Percentiles rank a stretch among this genome's conserved stretches.
These are phyloP conservation scores for Tuber borchii DNA, from an alignment of 495 filamentous ascomycete genomes.

Conservation along the genomic window DNA sequence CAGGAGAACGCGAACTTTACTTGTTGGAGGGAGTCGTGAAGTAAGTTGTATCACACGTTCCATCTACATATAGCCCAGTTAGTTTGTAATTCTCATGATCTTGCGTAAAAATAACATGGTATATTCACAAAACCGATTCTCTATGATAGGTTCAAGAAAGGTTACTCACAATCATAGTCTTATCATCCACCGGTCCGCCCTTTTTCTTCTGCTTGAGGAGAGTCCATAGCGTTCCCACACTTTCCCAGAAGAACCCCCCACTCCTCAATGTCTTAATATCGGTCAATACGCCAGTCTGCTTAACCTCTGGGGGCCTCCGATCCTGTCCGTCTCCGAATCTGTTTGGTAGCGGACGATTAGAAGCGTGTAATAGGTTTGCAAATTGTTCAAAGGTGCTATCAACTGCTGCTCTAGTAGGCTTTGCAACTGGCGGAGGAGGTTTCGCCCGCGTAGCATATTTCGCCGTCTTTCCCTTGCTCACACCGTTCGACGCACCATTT, in stretches of 20 bases:
- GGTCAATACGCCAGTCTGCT: slow-evolving; percentile 53
- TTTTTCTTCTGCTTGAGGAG: slow-evolving; percentile 50
- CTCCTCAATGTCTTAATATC: slow-evolving; percentile 58
- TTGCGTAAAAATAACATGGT: neutral
- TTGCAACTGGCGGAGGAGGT: slow-evolving; percentile 28
- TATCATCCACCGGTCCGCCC: slow-evolving; percentile 61
- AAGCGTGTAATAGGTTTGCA: slow-evolving; percentile 53
- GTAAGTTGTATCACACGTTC: slow-evolving; percentile 73
- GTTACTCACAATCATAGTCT: slow-evolving; percentile 50
- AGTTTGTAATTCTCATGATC: neutral
- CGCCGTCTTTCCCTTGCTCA: neutral
- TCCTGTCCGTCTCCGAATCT: slow-evolving; percentile 59
- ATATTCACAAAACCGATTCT: neutral
- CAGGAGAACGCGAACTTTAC: slow-evolving; percentile 49
- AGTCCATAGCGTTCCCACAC: slow-evolving; percentile 50
- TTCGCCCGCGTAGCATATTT: neutral
- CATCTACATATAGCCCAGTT: slow-evolving; percentile 47
- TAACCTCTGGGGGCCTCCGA: slow-evolving; percentile 46
- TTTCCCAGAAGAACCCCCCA: slow-evolving; percentile 49
- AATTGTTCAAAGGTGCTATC: slow-evolving; percentile 37
- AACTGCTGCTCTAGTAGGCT: slow-evolving; percentile 31
- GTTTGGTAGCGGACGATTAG: slow-evolving; percentile 58
- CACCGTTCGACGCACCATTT: neutral
- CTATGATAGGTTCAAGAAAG: slow-evolving; percentile 5
- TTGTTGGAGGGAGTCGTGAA: slow-evolving; percentile 54